A percentile compares a stretch with the other conserved stretches of the same genome.
Conservation (phyloP, 2,329 filamentous ascomycete species). For the Botrytis medusae region DNA sequence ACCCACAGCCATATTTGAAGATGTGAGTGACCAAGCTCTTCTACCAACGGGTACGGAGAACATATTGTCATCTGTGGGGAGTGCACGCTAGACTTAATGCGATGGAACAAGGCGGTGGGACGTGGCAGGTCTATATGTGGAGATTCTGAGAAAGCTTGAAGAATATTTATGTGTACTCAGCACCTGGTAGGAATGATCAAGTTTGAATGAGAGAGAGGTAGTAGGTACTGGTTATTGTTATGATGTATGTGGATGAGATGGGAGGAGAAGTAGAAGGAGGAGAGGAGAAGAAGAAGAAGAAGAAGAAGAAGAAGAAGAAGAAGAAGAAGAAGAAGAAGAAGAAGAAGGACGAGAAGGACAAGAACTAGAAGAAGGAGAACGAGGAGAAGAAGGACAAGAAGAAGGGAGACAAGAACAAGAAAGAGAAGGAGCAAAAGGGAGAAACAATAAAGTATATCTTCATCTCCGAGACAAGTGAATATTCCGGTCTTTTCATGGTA, state of each 20-base stretch:
- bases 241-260: background rate
- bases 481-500: background rate
- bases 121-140: background rate
- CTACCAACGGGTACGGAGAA: slow-evolving; percentile 23
- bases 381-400: too few relatives aligned
- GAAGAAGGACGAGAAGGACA: too few relatives aligned
- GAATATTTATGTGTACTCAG: background rate
- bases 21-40: slow-evolving; percentile 32
- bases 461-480: slow-evolving; percentile 8
- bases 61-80: slow-evolving; percentile 9
- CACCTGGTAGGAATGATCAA: background rate
- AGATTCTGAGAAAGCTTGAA: background rate
- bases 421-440: too few relatives aligned
- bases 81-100: background rate
- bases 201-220: background rate
- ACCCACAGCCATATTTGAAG: slow-evolving; percentile 37
- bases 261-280: background rate
- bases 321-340: too few relatives aligned
- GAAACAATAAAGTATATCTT: background rate
- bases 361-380: too few relatives aligned
- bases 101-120: background rate
- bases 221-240: background rate
- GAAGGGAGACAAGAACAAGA: too few relatives aligned
- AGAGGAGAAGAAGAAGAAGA: background rate
- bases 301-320: background rate